Percentiles rank a stretch among this genome's conserved stretches.
phyloP scores from a whole-genome alignment of 768 basidiomycete species.

The Naganishia friedmannii region DNA sequence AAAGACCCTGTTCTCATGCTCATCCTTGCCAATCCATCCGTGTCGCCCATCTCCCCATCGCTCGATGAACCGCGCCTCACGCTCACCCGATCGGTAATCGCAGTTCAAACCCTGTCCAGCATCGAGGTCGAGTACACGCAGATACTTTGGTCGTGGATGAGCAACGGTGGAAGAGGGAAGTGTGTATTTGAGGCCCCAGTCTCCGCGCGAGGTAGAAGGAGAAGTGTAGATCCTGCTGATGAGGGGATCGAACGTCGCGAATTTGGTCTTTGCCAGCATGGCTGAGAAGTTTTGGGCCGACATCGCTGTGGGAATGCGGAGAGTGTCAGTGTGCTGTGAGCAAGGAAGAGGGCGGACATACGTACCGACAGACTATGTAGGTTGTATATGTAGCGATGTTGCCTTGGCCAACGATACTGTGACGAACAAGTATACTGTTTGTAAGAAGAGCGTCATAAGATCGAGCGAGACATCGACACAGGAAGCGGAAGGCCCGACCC shows the following conservation, averaged over 20 bases:
- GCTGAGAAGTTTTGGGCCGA: slow-evolving; percentile 37
- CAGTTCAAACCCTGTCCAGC: slow-evolving; percentile 41
- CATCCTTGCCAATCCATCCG: slow-evolving; percentile 37
- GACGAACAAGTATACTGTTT: not conserved
- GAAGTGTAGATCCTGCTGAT: slow-evolving; percentile 51
- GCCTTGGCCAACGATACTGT: not conserved
- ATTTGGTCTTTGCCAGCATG: slow-evolving; percentile 44
- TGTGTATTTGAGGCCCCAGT: slow-evolving; percentile 49
- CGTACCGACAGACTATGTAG: not conserved
- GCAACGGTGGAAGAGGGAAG: slow-evolving; percentile 33
- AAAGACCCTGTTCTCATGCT: slow-evolving; percentile 5
- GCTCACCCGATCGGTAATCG: slow-evolving; percentile 47
- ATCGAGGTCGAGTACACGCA: slow-evolving; percentile 44
- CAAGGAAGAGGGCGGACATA: not conserved
- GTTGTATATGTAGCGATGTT: not conserved
- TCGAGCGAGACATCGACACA: not conserved
- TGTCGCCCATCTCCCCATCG: slow-evolving; percentile 43
- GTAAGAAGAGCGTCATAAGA: not conserved
- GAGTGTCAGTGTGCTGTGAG: not conserved
- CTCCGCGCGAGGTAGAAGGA: slow-evolving; percentile 41
- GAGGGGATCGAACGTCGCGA: slow-evolving; percentile 47
- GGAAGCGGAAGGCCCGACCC: no score
- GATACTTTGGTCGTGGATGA: slow-evolving; percentile 39
- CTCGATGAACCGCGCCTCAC: slow-evolving; percentile 46
- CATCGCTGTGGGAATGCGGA: slow-evolving; percentile 2